Evolutionary conservation across 2,329 filamentous ascomycete species (phyloP), one percentile per base, ranked within the genome.

Genomic region (Calonectria henricotiae): DNA sequence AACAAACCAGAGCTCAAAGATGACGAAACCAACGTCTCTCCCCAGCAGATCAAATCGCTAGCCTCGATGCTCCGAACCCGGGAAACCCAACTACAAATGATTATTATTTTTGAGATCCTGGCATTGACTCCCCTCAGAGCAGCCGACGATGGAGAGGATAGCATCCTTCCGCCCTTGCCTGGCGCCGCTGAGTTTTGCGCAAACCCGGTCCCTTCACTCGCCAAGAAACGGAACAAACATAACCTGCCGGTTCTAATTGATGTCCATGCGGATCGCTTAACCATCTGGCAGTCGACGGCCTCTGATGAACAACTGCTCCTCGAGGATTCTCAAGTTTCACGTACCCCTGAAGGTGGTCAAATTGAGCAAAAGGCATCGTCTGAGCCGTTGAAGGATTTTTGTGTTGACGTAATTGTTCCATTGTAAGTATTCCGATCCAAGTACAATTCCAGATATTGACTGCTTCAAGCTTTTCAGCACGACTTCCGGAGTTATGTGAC

Each of bases 221-320:
- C 74, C 67, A 91, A 89, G 80, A 93, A 92, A 75, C 82, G 86
- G 41, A 89, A 83, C 79, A 89, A 89, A 67, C 89, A 92, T 73
- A 90, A 94, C 74, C 83, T 94, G 7, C 86, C 87, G 1, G 83
- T 90, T 8, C 85, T 94, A 23, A 84, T 95, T 5, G 93, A 96
- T 77, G 85, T 94, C 0, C 89, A 95, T 62, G 89, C 94, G 8
- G 94, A 96, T 80, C 90, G 92, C 55, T 84, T 96, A 27, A 94
- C 92, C 76, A 96, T 96, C 70, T 96, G 93, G 93, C 92, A 95
- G 78, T 94, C 93, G 4, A 91, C 93, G 8, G 90, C 91, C 41
- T 83, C 90, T 25, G 89, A 92, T 72, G 88, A 90, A 65, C 81
- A 88, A 69, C 83, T 85, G 43, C 77, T 88, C 15, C 76, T 87